Evolutionary conservation across 2,329 filamentous ascomycete genomes (phyloP).

Genomic region (Diaporthe citrichinensis): DNA sequence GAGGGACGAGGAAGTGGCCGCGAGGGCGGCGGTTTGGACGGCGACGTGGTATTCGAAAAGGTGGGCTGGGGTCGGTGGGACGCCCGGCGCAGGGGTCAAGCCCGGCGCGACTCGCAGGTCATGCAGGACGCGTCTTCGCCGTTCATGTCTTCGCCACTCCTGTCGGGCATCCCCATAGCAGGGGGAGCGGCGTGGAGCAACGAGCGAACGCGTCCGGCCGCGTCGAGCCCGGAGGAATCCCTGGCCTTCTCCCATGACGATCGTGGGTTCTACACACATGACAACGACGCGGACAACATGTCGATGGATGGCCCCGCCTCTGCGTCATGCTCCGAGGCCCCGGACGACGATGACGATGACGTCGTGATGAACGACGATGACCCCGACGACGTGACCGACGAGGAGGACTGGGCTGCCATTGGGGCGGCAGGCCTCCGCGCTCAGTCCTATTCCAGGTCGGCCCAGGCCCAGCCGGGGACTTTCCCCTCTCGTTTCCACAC

Average conservation of each 20-base stretch:
- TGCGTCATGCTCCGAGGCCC: constrained; percentile 82
- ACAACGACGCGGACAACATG: constrained; percentile 93
- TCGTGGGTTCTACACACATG: constrained; percentile 74
- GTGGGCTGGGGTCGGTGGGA: constrained; percentile 98
- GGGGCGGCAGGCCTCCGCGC: constrained; percentile 87
- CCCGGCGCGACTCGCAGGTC: constrained; percentile 60
- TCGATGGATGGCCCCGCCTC: constrained; percentile 81
- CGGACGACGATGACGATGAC: constrained; percentile 77
- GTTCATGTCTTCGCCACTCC: constrained; percentile 60
- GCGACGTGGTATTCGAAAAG: constrained; percentile 90
- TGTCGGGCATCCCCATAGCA: constrained; percentile 70
- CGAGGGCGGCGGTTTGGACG: constrained; percentile 72
- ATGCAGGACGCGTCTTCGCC: constrained; percentile 58
- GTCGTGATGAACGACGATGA: constrained; percentile 76
- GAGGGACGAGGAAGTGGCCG: constrained; percentile 79
- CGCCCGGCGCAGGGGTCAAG: constrained; percentile 80
- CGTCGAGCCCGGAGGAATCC: constrained; percentile 78
- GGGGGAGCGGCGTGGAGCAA: constrained; percentile 59
- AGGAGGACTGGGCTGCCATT: constrained; percentile 95
- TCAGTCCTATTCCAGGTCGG: constrained; percentile 71
- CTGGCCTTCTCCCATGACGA: constrained; percentile 83
- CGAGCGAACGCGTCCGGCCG: constrained; percentile 64
- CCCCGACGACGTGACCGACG: constrained; percentile 89
- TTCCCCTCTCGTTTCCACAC: constrained; percentile 65
- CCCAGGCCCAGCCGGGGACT: constrained; percentile 71